Evolutionary conservation across 768 basidiomycete genomes (phyloP), one percentile per base, ranked within the genome.

Genomic region (Leccinum pellstonianum): DNA sequence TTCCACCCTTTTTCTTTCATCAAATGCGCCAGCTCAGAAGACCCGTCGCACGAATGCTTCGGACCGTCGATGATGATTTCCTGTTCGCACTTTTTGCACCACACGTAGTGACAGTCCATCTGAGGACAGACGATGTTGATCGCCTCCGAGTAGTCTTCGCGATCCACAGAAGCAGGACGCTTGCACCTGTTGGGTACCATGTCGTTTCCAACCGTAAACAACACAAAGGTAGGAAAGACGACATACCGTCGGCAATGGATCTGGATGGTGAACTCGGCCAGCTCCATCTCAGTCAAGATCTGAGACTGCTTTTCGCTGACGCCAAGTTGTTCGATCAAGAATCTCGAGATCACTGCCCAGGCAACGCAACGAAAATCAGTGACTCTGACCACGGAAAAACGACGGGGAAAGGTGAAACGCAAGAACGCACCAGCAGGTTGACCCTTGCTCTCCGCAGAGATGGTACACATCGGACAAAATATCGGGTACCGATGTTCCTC

Each of bases 11-110:
- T 71, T 64, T 75, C 62, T 38, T 73, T 67, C 82, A 86, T 83
- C 48, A 85, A 59, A 54, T 79, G 71, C 4, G 80, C 77, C 8
- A 87, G 75, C 64, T 87, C 86, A 2, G 76, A 75, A 12, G 81
- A 75, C 4, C 83, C 84, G 58, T 86, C 85, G 67, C 86, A 88
- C 0, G 82, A 82, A 67, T 86, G 83, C 56, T 74, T 71, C 12
- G 76, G 77, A 6, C 75, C 79, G 17, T 68, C 72, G 11, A 71
- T 21, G 6, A 61, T 56, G 53, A 77, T 61, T 61, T 70, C 46
- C 57, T 83, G 80, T 29, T 79, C 80, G 70, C 86, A 88, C 31
- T 70, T 70, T 71, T 83, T 87, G 70, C 86, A 88, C 87, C 86
- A 88, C 7, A 76, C 72, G 62, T 84, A 71, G 1, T 70, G 65